These are phyloP conservation scores for Trichoderma guizhouense DNA, from an alignment of 2,329 filamentous ascomycete genomes.

Conservation along the genomic window DNA sequence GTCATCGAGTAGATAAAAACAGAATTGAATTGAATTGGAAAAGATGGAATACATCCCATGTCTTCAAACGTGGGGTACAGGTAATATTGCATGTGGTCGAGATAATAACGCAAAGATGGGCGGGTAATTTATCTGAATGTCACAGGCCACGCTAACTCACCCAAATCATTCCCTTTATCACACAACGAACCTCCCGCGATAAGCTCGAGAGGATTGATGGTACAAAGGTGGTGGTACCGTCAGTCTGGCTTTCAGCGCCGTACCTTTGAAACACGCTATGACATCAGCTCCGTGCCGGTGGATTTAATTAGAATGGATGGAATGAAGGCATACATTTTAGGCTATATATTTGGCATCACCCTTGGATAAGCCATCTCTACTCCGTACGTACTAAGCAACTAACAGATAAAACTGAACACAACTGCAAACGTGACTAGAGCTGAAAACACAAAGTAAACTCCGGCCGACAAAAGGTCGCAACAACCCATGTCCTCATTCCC, in stretches of 20 bases:
- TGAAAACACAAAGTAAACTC: not conserved
- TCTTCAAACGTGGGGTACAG: not conserved
- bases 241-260: not conserved
- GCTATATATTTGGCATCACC: not conserved
- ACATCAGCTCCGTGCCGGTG: conserved; percentile 5
- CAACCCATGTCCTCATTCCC: not conserved
- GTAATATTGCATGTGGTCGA: not conserved
- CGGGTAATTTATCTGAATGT: not conserved
- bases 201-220: not conserved
- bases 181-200: not conserved
- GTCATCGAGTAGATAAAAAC: not conserved
- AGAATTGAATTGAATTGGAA: not conserved
- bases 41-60: not conserved
- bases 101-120: not conserved
- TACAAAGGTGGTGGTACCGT: not conserved
- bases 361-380: not conserved
- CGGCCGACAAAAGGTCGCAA: not conserved
- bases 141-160: not conserved
- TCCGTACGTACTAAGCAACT: not conserved
- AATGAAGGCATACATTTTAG: not conserved
- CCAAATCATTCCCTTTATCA: not conserved
- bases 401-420: not conserved
- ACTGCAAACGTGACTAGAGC: not conserved
- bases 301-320: not conserved
- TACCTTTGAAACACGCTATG: conserved; percentile 5